Percentiles rank a stretch among this genome's conserved stretches.
phyloP scores from a whole-genome alignment of 2,329 filamentous ascomycete genomes.

The Zasmidium citrigriseum region DNA sequence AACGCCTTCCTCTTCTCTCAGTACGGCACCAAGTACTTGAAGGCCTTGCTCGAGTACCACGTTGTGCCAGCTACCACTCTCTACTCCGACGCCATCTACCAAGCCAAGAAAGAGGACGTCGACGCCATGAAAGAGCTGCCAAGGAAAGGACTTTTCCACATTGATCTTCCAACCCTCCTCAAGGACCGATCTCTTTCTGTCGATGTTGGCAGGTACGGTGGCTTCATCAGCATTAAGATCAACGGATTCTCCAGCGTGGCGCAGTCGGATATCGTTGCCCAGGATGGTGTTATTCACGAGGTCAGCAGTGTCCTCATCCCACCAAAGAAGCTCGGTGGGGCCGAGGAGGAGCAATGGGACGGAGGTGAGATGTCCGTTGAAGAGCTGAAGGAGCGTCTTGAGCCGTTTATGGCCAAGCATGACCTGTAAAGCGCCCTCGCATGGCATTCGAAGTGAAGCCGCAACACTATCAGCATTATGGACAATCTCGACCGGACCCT shows the following conservation, averaged over 20 bases:
- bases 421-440: conserved; percentile 24
- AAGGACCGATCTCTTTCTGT: conserved; percentile 66
- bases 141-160: conserved; percentile 57
- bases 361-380: conserved; percentile 60
- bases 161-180: conserved; percentile 74
- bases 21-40: conserved; percentile 72
- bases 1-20: conserved; percentile 86
- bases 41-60: conserved; percentile 77
- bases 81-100: conserved; percentile 82
- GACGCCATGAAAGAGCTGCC: conserved; percentile 31
- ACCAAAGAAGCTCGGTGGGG: conserved; percentile 57
- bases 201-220: conserved; percentile 69
- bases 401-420: conserved; percentile 44
- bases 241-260: conserved; percentile 71
- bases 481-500: too few species aligned
- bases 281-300: conserved; percentile 82
- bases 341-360: conserved; percentile 41
- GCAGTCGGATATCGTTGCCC: conserved; percentile 69
- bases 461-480: too few species aligned
- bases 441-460: too few species aligned
- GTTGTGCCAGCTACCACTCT: conserved; percentile 72
- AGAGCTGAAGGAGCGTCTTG: conserved; percentile 60
- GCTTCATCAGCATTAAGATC: conserved; percentile 70
- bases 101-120: conserved; percentile 33
- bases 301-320: conserved; percentile 74